Conservation (phyloP, 345 rosid species). For the Cardamine occulta region DNA sequence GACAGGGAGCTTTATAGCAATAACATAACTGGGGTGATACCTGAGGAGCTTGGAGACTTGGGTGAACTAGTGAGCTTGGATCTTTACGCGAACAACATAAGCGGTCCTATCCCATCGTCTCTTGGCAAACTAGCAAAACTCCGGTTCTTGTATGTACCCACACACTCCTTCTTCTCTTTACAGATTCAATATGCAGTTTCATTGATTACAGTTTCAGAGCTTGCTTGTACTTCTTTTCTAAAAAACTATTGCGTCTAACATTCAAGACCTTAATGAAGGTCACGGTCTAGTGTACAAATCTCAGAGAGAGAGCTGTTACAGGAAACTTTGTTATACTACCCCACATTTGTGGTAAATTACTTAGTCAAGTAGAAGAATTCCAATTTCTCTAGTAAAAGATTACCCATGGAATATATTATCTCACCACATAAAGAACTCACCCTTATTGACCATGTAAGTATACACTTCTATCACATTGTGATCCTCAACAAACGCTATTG, state of each 20-base stretch:
- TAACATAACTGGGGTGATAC: slow-evolving; percentile 62
- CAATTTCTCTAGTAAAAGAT: neutral
- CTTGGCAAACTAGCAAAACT: slow-evolving; percentile 62
- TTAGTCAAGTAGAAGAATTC: neutral
- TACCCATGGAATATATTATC: neutral
- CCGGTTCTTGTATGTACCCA: slow-evolving; percentile 62
- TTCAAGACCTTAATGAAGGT: too few relatives aligned
- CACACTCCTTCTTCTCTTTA: neutral
- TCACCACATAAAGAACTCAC: neutral
- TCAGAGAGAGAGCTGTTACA: too few relatives aligned
- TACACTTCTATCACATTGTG: too few relatives aligned
- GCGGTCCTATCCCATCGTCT: slow-evolving; percentile 59
- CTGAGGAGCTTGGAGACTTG: slow-evolving; percentile 78
- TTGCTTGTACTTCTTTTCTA: neutral
- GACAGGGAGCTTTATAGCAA: slow-evolving; percentile 84
- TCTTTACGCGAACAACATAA: slow-evolving; percentile 65
- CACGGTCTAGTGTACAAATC: too few relatives aligned
- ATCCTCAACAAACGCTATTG: neutral
- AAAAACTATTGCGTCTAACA: too few relatives aligned
- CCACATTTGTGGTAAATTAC: neutral
- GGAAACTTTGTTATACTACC: neutral
- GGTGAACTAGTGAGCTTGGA: slow-evolving; percentile 81
- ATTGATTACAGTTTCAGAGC: neutral
- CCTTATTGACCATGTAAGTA: too few relatives aligned
- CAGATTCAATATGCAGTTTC: neutral